A percentile compares a stretch with the other conserved stretches of the same genome.
Conservation (phyloP, 106 monocot species). For the Acorus calamus region DNA sequence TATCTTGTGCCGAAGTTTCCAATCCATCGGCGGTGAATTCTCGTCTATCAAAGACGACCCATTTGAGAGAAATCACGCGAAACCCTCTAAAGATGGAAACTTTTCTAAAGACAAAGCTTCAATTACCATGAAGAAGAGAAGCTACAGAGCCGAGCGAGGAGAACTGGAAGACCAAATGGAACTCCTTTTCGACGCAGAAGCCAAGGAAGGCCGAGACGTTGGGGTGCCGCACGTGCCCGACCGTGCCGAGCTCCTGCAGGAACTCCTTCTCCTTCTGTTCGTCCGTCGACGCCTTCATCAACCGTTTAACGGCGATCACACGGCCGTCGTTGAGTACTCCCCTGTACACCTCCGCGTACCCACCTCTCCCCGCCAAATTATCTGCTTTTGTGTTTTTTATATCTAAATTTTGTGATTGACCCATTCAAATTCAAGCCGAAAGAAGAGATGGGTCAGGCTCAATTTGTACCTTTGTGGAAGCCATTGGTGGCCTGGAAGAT, state of each 20-base stretch:
- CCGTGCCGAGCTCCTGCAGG: slow-evolving; percentile 58
- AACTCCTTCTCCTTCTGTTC: slow-evolving; percentile 72
- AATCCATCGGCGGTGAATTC: slow-evolving; percentile 25
- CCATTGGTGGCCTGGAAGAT: slow-evolving; percentile 50
- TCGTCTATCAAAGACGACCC: slow-evolving; percentile 14
- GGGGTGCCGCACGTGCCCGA: slow-evolving; percentile 59
- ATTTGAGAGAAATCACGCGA: background rate
- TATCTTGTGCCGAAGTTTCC: slow-evolving; percentile 10
- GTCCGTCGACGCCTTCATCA: slow-evolving; percentile 29
- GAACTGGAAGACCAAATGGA: slow-evolving; percentile 59
- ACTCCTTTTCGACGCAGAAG: slow-evolving; percentile 54
- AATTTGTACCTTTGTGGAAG: slow-evolving; percentile 43
- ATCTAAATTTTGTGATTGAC: too few relatives aligned
- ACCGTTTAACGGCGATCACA: slow-evolving; percentile 50
- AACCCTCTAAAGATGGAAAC: too few relatives aligned
- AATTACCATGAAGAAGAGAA: slow-evolving; percentile 50
- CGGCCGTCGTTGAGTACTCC: slow-evolving; percentile 43
- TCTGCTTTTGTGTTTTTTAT: slow-evolving; percentile 12
- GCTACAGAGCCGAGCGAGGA: slow-evolving; percentile 56
- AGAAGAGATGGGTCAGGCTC: background rate
- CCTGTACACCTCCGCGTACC: slow-evolving; percentile 61
- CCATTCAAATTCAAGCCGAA: background rate
- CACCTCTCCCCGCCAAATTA: slow-evolving; percentile 66
- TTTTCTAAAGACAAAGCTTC: background rate
- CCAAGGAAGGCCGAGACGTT: slow-evolving; percentile 53